Evolutionary conservation across 2,329 filamentous ascomycete species (phyloP).

Genomic region (Neofusicoccum laricinum): DNA sequence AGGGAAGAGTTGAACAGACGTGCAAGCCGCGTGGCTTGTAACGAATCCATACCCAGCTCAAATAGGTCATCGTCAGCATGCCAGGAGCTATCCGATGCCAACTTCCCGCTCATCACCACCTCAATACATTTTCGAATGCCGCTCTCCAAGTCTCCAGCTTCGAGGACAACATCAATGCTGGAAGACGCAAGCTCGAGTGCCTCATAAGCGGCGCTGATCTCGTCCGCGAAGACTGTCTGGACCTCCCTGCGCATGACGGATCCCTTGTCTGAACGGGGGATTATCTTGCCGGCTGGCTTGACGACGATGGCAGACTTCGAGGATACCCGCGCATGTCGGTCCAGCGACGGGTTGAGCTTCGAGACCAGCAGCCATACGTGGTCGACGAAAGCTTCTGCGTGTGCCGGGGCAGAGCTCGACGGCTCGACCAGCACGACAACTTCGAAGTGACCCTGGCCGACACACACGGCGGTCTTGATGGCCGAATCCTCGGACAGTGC

Average conservation of each 20-base stretch:
- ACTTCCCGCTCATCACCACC: background rate
- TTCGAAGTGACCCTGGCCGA: slow-evolving; percentile 25
- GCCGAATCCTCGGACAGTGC: slow-evolving; percentile 18
- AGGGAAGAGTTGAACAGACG: background rate
- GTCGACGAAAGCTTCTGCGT: slow-evolving; percentile 17
- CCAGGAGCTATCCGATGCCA: background rate
- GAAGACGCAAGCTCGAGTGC: background rate
- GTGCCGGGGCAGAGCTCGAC: background rate
- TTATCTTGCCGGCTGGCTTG: slow-evolving; percentile 19
- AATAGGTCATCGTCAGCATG: slow-evolving; percentile 24
- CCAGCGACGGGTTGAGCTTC: slow-evolving; percentile 22
- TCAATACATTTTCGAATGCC: slow-evolving; percentile 19
- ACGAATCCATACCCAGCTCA: slow-evolving; percentile 39
- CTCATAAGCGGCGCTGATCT: slow-evolving; percentile 25
- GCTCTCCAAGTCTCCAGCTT: background rate
- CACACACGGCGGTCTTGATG: slow-evolving; percentile 20
- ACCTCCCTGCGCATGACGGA: slow-evolving; percentile 25
- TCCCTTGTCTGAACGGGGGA: slow-evolving; percentile 26
- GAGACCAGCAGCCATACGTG: slow-evolving; percentile 26
- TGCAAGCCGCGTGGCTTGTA: slow-evolving; percentile 31
- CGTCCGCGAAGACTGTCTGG: slow-evolving; percentile 22
- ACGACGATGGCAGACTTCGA: slow-evolving; percentile 20
- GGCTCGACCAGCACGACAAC: slow-evolving; percentile 25
- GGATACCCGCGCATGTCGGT: slow-evolving; percentile 26
- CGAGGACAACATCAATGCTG: background rate